A percentile compares a stretch with the other conserved stretches of the same genome.
Conservation (phyloP, 495 filamentous ascomycete species). For the Oleoguttula mirabilis region DNA sequence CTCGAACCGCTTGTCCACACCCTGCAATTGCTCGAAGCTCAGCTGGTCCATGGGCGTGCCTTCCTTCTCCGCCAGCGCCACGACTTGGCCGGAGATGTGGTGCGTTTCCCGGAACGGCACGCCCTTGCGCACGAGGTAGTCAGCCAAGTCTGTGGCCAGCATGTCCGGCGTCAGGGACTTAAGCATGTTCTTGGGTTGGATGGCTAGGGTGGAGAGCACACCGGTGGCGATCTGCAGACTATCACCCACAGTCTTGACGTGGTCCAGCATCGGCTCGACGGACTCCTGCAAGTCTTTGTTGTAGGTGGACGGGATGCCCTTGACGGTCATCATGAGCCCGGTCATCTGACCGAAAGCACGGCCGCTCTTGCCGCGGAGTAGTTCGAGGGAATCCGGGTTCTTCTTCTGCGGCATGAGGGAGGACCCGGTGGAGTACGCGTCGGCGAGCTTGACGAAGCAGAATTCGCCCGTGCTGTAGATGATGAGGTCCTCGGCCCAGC, state of each 20-base stretch:
- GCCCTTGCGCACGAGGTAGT: conserved; percentile 84
- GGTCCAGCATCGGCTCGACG: conserved; percentile 77
- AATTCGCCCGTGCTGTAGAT: conserved; percentile 78
- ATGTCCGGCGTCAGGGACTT: conserved; percentile 58
- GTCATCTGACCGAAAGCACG: conserved; percentile 80
- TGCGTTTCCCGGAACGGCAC: conserved; percentile 75
- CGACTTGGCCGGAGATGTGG: conserved; percentile 75
- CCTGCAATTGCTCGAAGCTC: conserved; percentile 53
- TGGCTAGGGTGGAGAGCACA: conserved; percentile 51
- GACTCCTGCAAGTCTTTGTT: conserved; percentile 93
- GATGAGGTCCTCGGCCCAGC: conserved; percentile 84
- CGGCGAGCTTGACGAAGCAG: conserved; percentile 68
- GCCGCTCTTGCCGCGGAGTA: conserved; percentile 78
- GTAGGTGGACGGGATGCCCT: conserved; percentile 81
- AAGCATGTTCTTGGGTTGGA: conserved; percentile 63
- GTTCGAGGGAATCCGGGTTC: conserved; percentile 71
- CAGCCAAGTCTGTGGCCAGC: conserved; percentile 59
- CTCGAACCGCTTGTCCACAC: conserved; percentile 63
- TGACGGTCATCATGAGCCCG: conserved; percentile 76
- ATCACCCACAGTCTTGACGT: conserved; percentile 74
- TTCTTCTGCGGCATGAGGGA: conserved; percentile 90
- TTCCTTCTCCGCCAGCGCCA: conserved; percentile 60
- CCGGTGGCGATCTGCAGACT: conserved; percentile 80
- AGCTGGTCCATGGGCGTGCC: conserved; percentile 67
- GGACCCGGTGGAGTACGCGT: conserved; percentile 75